Base-by-base conservation (phyloP, 306 rosid species). In the Begonia peltatifolia region DNA sequence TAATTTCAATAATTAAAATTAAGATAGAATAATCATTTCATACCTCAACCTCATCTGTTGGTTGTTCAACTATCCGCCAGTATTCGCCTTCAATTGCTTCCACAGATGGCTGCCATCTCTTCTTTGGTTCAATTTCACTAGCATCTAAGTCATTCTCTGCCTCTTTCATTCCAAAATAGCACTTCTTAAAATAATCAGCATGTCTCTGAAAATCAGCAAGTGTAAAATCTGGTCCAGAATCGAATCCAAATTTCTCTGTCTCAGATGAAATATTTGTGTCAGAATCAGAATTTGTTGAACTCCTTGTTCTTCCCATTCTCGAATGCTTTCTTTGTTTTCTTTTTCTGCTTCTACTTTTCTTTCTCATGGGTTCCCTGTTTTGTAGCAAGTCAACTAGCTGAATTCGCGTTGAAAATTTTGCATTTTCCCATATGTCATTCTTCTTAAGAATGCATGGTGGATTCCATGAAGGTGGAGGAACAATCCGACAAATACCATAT, bases 21-120 rank as follows among this genome's bases (percentile, higher is more conserved):
- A 53, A 36, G 20, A 57, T 25, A 54, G 44, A 41, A 50, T 42
- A 46, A 50, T 36, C 35, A 50, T 46, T 58, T 49, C 65, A 42
- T 79, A 90, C 99, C 95, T 90, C 95, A 59, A 90, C 92, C 65
- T 83, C 95, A 41, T 90, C 95, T 1, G 84, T 83, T 42, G 94
- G 90, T 60, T 70, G 75, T 71, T 86, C 96, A 57, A 90, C 71
- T 73, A 90, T 81, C 47, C 96, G 77, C 99, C 96, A 86, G 76
- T 90, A 90, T 71, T 90, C 99, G 65, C 99, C 99, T 74, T 90
- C 99, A 50, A 90, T 83, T 52, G 78, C 86, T 65, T 79, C 92
- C 63, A 67, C 87, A 20, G 93, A 78, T 52, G 82, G 84, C 42
- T 76, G 67, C 76, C 68, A 56, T 70, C 51, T 69, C 52, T 63